A percentile compares a stretch with the other conserved stretches of the same genome.
These are phyloP conservation scores for Fusarium drepaniforme DNA, from an alignment of 2,329 filamentous ascomycete species.

Conservation along the genomic window DNA sequence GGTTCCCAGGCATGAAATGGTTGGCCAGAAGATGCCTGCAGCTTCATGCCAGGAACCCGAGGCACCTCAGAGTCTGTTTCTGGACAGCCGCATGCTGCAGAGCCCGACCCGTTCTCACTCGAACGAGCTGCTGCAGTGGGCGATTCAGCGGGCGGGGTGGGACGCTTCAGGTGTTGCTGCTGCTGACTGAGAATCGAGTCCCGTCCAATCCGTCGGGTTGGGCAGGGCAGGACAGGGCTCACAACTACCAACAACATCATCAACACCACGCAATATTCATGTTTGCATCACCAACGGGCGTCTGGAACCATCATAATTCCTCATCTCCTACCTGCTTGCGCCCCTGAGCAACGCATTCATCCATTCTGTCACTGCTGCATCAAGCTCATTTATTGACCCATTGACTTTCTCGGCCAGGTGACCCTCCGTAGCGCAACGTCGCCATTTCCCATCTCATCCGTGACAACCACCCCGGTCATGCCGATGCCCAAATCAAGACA, in stretches of 20 bases:
- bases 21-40: slow-evolving; percentile 17
- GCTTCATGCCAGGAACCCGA: slow-evolving; percentile 37
- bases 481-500: not conserved
- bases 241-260: not conserved
- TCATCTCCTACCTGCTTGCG: not conserved
- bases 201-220: not conserved
- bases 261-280: slow-evolving; percentile 1
- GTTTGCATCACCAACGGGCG: slow-evolving; percentile 12
- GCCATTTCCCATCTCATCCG: slow-evolving; percentile 18
- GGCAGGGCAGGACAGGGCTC: not conserved
- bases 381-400: slow-evolving; percentile 28
- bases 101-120: slow-evolving; percentile 13
- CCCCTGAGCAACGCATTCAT: slow-evolving; percentile 21
- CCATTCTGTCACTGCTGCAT: slow-evolving; percentile 18
- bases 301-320: not conserved
- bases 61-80: slow-evolving; percentile 27
- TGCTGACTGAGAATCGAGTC: not conserved
- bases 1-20: not conserved
- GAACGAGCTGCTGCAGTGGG: slow-evolving; percentile 3
- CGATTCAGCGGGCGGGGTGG: slow-evolving; percentile 4
- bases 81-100: slow-evolving; percentile 31
- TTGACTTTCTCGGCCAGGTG: slow-evolving; percentile 21
- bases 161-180: not conserved
- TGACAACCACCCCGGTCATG: slow-evolving; percentile 17
- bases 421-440: slow-evolving; percentile 24